Evolutionary conservation across 257 asterid species (phyloP), one percentile per base, ranked within the genome.

Genomic region (Solanum acaule): DNA sequence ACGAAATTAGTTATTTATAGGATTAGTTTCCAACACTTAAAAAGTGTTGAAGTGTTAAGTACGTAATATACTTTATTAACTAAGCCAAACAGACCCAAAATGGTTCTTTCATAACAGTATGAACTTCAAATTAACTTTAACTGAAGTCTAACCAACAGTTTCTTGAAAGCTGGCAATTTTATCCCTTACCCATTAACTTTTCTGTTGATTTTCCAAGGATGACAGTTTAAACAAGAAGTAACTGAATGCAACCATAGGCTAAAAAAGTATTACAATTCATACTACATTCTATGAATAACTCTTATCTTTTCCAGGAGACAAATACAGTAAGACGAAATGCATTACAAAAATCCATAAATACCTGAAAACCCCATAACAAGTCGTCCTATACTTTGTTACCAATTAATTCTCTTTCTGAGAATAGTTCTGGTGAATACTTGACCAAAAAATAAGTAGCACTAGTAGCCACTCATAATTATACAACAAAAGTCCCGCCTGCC

Each of bases 381-480:
- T 29, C 10, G 31, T 29, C 27, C 42, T 29, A 29, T 82, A 46
- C 86, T 49, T 44, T 29, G 29, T 82, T 65, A 49, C 42, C 86
- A 13, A 29, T 82, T 31, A 49, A 44, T 27, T 37, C 6, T 22
- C 85, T 78, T 8, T 78, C 85, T 27, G 85, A 79, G 59, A 72
- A 38, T 34, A 76, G 87, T 81, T 40, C 88, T 27, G 49, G 29
- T 18, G 85, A 71, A 72, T 27, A 70, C 37, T 79, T 40, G 68
- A 81, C 86, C 70, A 72, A 86, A 91, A 73, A 61, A 25, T 23
- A 42, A 56, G 87, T 42, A 72, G 44, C 52, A 73, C 40, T 23
- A 72, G 29, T 82, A 83, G 59, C 40, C 76, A 68, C 86, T 63
- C 76, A 42, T 75, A 88, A 86, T 83, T 89, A 89, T 90, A 88